Percentiles rank a stretch among this genome's conserved stretches.
phyloP scores from a whole-genome alignment of 768 basidiomycete genomes.

The Lactifluus rugatus region DNA sequence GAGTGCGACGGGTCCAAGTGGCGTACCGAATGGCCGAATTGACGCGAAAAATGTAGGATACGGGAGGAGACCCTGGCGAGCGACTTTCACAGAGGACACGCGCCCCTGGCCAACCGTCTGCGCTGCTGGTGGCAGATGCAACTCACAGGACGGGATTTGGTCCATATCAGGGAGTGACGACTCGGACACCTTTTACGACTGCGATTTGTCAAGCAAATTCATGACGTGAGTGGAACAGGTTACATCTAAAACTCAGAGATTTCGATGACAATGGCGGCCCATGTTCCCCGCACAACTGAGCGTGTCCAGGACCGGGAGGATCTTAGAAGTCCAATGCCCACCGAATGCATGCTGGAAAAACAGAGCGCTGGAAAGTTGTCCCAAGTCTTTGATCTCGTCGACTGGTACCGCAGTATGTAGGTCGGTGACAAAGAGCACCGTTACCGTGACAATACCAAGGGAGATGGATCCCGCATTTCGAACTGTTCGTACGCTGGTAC shows the following conservation, averaged over 20 bases:
- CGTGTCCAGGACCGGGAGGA: constrained; percentile 16
- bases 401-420: constrained; percentile 34
- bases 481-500: constrained; percentile 34
- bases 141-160: background rate
- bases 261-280: constrained; percentile 30
- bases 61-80: constrained; percentile 43
- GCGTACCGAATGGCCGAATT: constrained; percentile 41
- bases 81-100: constrained; percentile 43
- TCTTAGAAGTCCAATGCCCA: constrained; percentile 23
- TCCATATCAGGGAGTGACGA: no score
- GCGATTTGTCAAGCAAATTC: constrained; percentile 24
- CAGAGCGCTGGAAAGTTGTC: constrained; percentile 37
- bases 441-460: constrained; percentile 37
- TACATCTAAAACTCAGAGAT: constrained; percentile 30
- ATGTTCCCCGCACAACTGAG: constrained; percentile 19
- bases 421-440: constrained; percentile 39
- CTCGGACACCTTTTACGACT: constrained; percentile 19
- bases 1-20: constrained; percentile 34
- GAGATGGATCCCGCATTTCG: constrained; percentile 37
- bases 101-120: constrained; percentile 33
- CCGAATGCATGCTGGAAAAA: constrained; percentile 47
- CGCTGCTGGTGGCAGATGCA: background rate
- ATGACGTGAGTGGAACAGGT: constrained; percentile 31
- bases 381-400: constrained; percentile 34
- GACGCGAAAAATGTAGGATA: constrained; percentile 39